Evolutionary conservation across 371 early-diverging fungal genomes (phyloP).

Genomic region (Mortierella sp.): DNA sequence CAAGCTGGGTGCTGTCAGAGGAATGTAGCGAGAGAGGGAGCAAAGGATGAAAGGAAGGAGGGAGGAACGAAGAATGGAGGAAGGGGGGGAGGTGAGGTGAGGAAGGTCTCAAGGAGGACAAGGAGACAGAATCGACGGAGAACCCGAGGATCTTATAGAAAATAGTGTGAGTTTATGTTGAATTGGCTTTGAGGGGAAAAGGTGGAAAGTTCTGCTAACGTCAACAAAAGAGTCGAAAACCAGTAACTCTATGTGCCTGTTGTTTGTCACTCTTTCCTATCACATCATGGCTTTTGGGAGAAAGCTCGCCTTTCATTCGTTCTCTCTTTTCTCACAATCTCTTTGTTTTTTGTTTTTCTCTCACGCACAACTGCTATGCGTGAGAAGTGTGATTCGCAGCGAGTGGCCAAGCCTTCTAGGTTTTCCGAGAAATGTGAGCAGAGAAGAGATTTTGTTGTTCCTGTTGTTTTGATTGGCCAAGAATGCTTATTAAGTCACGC

Average conservation of each 20-base stretch:
- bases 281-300: background rate
- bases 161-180: constrained; percentile 1
- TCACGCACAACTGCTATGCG: background rate
- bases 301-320: constrained; percentile 1
- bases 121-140: constrained; percentile 9
- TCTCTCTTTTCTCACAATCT: constrained; percentile 11
- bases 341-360: constrained; percentile 7
- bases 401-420: constrained; percentile 6
- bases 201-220: background rate
- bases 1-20: constrained; percentile 2
- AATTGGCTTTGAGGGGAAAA: background rate
- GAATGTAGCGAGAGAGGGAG: background rate
- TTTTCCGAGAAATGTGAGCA: constrained; percentile 4
- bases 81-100: background rate
- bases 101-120: constrained; percentile 14
- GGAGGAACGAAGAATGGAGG: constrained; percentile 5
- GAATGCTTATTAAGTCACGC: too few relatives aligned
- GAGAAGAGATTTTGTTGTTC: too few relatives aligned
- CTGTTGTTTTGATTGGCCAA: too few relatives aligned
- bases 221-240: background rate
- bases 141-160: constrained; percentile 7
- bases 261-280: background rate
- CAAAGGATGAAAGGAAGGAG: background rate
- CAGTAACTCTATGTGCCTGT: too few relatives aligned
- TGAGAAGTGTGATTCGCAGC: constrained; percentile 10